Conservation (phyloP, 345 rosid genomes). For the Lenwebbia sp. region DNA sequence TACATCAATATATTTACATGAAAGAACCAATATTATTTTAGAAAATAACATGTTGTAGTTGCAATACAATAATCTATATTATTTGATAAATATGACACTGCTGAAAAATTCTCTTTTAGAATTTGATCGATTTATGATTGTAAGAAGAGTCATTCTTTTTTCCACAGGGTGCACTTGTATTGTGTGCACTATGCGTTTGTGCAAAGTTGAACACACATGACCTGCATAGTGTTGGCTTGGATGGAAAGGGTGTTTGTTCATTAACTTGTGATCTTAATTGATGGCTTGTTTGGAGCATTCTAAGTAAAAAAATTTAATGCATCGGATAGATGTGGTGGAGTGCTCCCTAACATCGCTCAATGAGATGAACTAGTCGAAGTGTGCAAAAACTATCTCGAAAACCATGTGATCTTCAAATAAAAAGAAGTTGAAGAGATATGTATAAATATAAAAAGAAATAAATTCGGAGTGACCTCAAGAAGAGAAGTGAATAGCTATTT, state of each 20-base stretch:
- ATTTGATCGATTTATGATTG: background rate
- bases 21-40: background rate
- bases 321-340: background rate
- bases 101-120: background rate
- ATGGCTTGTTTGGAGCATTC: background rate
- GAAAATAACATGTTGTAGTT: background rate
- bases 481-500: background rate
- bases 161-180: background rate
- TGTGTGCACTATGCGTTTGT: background rate
- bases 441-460: background rate
- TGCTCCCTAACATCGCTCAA: background rate
- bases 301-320: background rate
- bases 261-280: background rate
- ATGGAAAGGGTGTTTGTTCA: background rate
- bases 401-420: background rate
- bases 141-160: background rate
- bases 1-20: background rate
- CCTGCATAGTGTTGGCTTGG: background rate
- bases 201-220: background rate
- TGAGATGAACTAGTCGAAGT: background rate
- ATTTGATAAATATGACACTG: background rate
- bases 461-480: background rate
- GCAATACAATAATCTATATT: background rate
- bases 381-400: background rate
- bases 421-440: background rate